Percentiles rank a stretch among this genome's conserved stretches.
Evolutionary conservation across 176 grass and related monocot genomes (phyloP).

Genomic region (Oryza meridionalis): DNA sequence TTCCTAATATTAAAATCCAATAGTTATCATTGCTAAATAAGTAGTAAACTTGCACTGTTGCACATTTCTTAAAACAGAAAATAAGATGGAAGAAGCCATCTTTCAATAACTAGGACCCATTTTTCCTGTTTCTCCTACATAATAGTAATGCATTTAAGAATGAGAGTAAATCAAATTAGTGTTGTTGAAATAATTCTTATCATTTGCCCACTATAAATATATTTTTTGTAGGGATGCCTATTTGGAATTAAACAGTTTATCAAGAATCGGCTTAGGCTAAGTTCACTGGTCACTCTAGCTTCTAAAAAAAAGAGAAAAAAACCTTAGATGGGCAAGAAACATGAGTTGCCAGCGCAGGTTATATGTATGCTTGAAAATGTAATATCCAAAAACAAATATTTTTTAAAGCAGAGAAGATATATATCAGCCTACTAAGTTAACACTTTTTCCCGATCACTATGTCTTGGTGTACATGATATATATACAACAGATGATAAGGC

Average conservation of each 20-base stretch:
- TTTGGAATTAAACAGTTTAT: constrained; percentile 1
- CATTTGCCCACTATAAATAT: background rate
- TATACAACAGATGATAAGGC: constrained; percentile 17
- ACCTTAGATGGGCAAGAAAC: background rate
- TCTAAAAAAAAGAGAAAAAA: background rate
- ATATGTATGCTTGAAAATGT: background rate
- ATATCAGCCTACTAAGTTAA: background rate
- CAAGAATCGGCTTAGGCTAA: background rate
- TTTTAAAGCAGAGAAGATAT: background rate
- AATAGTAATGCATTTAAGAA: background rate
- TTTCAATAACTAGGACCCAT: background rate
- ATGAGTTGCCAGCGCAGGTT: background rate
- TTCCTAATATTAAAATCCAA: background rate
- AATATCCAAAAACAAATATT: background rate
- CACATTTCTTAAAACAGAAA: background rate
- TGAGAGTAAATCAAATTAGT: background rate
- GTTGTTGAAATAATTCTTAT: constrained; percentile 16
- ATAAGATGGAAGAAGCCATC: background rate
- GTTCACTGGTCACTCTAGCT: background rate
- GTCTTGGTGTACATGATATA: background rate
- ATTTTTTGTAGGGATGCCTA: background rate
- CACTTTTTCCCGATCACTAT: background rate
- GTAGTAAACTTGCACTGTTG: background rate
- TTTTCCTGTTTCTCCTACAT: background rate
- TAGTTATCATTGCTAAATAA: background rate